Conservation (phyloP, 768 basidiomycete genomes). For the Multifurca ochricompacta region DNA sequence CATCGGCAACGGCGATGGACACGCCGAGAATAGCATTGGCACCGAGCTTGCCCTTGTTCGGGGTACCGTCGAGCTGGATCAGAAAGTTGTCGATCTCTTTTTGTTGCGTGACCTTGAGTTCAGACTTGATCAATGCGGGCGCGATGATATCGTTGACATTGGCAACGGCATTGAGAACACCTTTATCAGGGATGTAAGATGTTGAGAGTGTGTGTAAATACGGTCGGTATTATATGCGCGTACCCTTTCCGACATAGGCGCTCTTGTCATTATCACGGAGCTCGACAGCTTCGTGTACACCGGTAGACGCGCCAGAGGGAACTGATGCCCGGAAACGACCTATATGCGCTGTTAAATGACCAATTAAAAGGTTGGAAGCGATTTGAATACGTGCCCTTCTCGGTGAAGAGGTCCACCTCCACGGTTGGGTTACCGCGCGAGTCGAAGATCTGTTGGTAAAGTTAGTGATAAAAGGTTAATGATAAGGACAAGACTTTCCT, state of each 20-base stretch:
- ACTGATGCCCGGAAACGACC: slow-evolving; percentile 92
- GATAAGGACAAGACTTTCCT: slow-evolving; percentile 43
- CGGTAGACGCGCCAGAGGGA: slow-evolving; percentile 97
- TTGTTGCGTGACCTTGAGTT: slow-evolving; percentile 79
- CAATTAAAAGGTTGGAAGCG: neutral
- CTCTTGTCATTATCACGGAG: slow-evolving; percentile 94
- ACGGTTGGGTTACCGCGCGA: slow-evolving; percentile 98
- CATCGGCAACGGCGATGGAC: slow-evolving; percentile 90
- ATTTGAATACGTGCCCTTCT: slow-evolving; percentile 55
- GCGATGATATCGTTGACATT: slow-evolving; percentile 93
- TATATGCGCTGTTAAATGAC: slow-evolving; percentile 29
- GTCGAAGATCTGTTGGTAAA: slow-evolving; percentile 80
- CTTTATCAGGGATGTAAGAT: slow-evolving; percentile 34
- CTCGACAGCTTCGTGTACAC: slow-evolving; percentile 97
- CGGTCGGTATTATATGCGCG: slow-evolving; percentile 22
- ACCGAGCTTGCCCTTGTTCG: slow-evolving; percentile 99
- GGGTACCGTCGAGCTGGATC: slow-evolving; percentile 94
- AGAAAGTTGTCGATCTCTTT: slow-evolving; percentile 96
- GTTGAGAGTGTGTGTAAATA: neutral
- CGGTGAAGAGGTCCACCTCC: slow-evolving; percentile 85
- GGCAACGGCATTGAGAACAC: slow-evolving; percentile 86
- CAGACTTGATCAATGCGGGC: slow-evolving; percentile 78
- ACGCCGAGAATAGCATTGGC: slow-evolving; percentile 99
- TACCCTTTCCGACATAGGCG: slow-evolving; percentile 94
- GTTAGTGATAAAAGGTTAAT: neutral